Base-by-base conservation (phyloP, 179 eudicot species). In the Patellifolia procumbens region DNA sequence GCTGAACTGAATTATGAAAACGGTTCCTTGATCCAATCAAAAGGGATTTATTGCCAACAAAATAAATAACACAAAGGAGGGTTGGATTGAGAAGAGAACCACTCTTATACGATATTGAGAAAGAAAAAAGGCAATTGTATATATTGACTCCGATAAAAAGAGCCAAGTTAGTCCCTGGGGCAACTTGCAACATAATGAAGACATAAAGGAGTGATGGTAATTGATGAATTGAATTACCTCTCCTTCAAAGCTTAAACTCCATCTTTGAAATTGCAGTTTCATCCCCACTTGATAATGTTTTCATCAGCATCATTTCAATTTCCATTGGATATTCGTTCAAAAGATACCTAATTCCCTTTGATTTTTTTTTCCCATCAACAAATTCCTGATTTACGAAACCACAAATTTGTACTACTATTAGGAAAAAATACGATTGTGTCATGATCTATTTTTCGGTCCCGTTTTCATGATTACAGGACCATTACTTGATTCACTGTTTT, bases 291-390 rank as follows among this genome's bases (percentile, higher is more conserved):
- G 24, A 51, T 24, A 66, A 52, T 43, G 39, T 76, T 56, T n/a
- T 15, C 34, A 24, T 22, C 31, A 51, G 19, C 64, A 61, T 76
- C 52, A 13, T 28, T 20, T 65, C 17, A 0, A 22, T 72, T 66
- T 17, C 34, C 17, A 48, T n/a, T 68, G 84, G 75, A 81, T 81
- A 81, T 81, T 81, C 84, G 60, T 66, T 39, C 16, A 19, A 22
- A 46, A 77, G 81, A 81, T 81, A 48, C 81, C 43, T 67, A 63
- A 81, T 66, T 73, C 78, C 66, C 67, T 39, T 39, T 39, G 8
- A 5, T 39, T 0, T 5, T 9, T 39, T 39, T 39, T 39, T 39
- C 6, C 6, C 8, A 39, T 39, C 6, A 39, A 39, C 43, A 9
- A 39, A 39, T 39, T 39, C 43, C 6, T 39, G 43, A 4, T 56